Evolutionary conservation across 2,329 filamentous ascomycete genomes (phyloP), one percentile per base, ranked within the genome.

Genomic region (Pseudocercospora pini-densiflorae): DNA sequence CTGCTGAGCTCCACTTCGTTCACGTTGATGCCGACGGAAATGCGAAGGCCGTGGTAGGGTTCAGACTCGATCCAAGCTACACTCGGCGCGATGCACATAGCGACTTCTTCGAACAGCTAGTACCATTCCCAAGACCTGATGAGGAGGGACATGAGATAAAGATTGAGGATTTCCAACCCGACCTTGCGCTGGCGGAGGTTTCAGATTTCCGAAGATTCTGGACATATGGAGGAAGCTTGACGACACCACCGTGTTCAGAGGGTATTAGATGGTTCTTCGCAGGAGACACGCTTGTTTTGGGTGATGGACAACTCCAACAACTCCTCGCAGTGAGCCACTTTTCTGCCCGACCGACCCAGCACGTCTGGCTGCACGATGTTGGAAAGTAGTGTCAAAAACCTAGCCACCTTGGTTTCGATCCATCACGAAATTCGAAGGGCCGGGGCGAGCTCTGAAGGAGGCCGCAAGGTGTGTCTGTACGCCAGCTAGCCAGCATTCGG

Each of bases 1-100:
- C 80, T 66, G 81, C 82, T 40, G 84, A 86, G 69, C 73, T 85
- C 21, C 84, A 85, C 71, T 77, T 83, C 43, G 84, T 86, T 2
- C 82, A 84, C 67, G 80, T 80, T 61, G 79, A 82, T 65, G 76
- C 74, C 8, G 67, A 73, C 0, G 82, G 83, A 59, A 75, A 79
- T 24, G 79, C 82, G 49, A 73, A 76, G 2, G 82, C 82, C 16
- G 83, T 86, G 1, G 71, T 85, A 1, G 83, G 79, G 8, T 78
- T 85, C 70, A 79, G 79, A 16, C 76, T 86, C 47, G 82, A 84
- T 61, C 81, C 40, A 16, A 29, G 40, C 43, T 19, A 81, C 0
- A 40, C 51, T 27, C 24, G 12, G n/a, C 24, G 24, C 1, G 53
- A 55, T 21, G 43, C 40, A 9, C 74, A 78, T 57, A 79, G 73